Conservation (phyloP, 345 rosid genomes). For the Bruguiera gymnorhiza region DNA sequence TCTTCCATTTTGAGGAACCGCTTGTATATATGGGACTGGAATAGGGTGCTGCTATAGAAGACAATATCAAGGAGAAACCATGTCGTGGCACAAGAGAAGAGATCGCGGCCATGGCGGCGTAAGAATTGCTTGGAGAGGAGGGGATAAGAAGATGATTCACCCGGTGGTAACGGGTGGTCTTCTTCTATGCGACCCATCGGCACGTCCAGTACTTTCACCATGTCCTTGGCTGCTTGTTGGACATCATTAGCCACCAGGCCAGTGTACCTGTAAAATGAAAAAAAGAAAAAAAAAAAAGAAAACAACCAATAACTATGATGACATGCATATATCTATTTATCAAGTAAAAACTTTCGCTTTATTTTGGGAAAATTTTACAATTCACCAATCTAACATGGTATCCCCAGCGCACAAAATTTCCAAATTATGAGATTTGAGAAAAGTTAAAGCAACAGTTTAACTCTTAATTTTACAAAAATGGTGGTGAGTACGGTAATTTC, state of each 20-base stretch:
- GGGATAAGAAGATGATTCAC: conserved; percentile 28
- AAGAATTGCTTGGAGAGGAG: conserved; percentile 60
- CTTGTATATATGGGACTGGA: conserved; percentile 51
- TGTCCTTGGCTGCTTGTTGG: conserved; percentile 64
- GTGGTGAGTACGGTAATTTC: too few species aligned
- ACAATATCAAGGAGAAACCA: conserved; percentile 73
- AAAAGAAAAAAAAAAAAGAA: background rate
- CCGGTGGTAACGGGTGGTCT: conserved; percentile 29
- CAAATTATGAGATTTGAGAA: too few species aligned
- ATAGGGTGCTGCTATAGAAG: conserved; percentile 64
- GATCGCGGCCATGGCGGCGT: conserved; percentile 59
- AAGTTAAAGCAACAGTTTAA: too few species aligned
- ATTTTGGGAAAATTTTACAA: too few species aligned
- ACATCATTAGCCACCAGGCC: conserved; percentile 69
- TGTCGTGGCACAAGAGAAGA: conserved; percentile 48
- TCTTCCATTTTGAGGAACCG: background rate
- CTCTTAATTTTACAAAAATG: too few species aligned
- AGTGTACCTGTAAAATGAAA: conserved; percentile 44
- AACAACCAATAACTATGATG: background rate
- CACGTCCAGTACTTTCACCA: conserved; percentile 53
- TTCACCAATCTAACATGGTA: too few species aligned
- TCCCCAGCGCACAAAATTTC: too few species aligned
- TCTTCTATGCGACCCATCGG: conserved; percentile 46
- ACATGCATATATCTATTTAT: too few species aligned
- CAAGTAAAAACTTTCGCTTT: too few species aligned